Conservation (phyloP, 2,329 filamentous ascomycete species). For the Hysterium pulicare region DNA sequence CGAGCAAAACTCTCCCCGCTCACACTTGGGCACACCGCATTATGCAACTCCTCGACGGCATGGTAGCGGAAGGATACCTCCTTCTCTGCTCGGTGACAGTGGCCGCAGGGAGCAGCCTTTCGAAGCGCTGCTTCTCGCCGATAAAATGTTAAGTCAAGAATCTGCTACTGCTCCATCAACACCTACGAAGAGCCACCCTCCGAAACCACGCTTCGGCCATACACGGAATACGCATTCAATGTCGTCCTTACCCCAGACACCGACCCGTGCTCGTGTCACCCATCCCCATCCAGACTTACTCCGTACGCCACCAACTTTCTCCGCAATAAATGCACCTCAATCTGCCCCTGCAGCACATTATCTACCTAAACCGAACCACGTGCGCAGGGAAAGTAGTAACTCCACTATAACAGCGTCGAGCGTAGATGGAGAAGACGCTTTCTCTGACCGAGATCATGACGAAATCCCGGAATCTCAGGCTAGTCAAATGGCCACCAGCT, state of each 20-base stretch:
- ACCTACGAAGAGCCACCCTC: slow-evolving; percentile 51
- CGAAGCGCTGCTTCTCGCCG: slow-evolving; percentile 70
- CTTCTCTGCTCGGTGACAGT: slow-evolving; percentile 45
- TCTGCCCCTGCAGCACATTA: slow-evolving; percentile 42
- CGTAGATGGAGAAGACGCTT: slow-evolving; percentile 41
- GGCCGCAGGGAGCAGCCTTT: slow-evolving; percentile 61
- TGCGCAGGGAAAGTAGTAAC: slow-evolving; percentile 68
- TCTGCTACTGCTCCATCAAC: slow-evolving; percentile 72
- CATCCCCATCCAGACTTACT: slow-evolving; percentile 57
- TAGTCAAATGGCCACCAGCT: slow-evolving; percentile 70
- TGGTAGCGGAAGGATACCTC: slow-evolving; percentile 21
- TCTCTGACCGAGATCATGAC: slow-evolving; percentile 63
- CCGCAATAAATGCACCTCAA: slow-evolving; percentile 29
- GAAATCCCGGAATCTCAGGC: slow-evolving; percentile 72
- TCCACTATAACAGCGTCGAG: slow-evolving; percentile 43
- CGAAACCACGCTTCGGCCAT: slow-evolving; percentile 59
- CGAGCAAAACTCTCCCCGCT: slow-evolving; percentile 67
- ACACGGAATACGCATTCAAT: slow-evolving; percentile 75
- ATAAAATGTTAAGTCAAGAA: slow-evolving; percentile 75
- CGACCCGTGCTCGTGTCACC: slow-evolving; percentile 58
- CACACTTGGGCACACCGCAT: slow-evolving; percentile 52
- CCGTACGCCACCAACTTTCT: slow-evolving; percentile 41
- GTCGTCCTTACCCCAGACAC: slow-evolving; percentile 79
- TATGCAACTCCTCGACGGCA: slow-evolving; percentile 43
- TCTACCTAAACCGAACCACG: slow-evolving; percentile 24